Evolutionary conservation across 208 protist species (phyloP), one percentile per base, ranked within the genome.

Genomic region (Trypanosoma scelopori): DNA sequence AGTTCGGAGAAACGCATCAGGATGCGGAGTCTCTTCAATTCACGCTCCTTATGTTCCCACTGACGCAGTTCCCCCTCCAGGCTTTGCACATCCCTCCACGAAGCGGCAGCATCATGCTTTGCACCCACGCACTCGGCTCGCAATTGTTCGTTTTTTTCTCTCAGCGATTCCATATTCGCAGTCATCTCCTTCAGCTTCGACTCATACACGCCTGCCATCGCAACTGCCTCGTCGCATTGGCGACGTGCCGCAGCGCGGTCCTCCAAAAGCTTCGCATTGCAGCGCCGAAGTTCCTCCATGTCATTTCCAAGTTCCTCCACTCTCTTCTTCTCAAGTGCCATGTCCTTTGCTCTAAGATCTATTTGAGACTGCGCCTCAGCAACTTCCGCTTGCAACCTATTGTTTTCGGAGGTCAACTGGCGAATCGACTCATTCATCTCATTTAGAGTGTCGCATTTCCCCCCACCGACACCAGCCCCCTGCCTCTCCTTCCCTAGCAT

Each of bases 1-100:
- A 91, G 63, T 58, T 91, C 81, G 18, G 84, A 91, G 52, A 91
- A 91, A 52, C 84, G 80, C 76, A 91, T 76, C 25, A 91, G 51
- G n/a, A 85, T 49, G 20, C 84, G 84, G 25, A 91, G 74, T 12
- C 84, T 74, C 12, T 58, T 67, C 41, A 91, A 65, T 68, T 91
- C 84, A 39, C 66, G 62, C 49, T 81, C 71, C 62, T 85, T 85
- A 18, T 23, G 50, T 15, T 22, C 41, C 55, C 62, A 62, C 41
- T 64, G 41, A 28, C 20, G 22, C 48, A 51, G 30, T 30, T n/a
- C 56, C 4, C 4, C 5, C 46, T 78, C 61, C 53, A 69, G 35
- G 12, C 39, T 25, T 23, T 41, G 35, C 25, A 69, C 66, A 20
- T 68, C 46, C 6, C 47, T 42, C 56, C 61, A 65, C 16, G 58